These are phyloP conservation scores for Thermochaetoides thermophila DNA, from an alignment of 495 filamentous ascomycete species.

Conservation along the genomic window DNA sequence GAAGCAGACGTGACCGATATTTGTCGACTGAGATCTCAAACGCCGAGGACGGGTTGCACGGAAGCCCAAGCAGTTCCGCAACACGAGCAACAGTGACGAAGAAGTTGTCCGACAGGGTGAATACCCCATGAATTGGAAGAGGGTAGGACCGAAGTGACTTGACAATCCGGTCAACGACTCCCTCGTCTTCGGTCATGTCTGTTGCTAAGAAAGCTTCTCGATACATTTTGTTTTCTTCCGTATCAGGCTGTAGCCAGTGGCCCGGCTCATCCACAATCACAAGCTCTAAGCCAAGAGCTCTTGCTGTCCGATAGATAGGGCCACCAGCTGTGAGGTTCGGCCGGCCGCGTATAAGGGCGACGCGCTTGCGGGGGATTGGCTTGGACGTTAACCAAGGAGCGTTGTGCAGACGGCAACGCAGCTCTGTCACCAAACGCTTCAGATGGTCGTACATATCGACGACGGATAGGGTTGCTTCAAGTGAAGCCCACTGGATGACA, in stretches of 20 bases:
- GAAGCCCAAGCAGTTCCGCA: constrained; percentile 20
- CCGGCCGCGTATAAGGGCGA: constrained; percentile 25
- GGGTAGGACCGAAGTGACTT: constrained; percentile 18
- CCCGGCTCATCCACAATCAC: constrained; percentile 32
- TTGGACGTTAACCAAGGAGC: constrained; percentile 14
- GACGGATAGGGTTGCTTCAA: constrained; percentile 5
- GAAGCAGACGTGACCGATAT: constrained; percentile 23
- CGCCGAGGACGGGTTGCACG: constrained; percentile 18
- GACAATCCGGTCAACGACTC: constrained; percentile 19
- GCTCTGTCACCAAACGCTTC: constrained; percentile 6
- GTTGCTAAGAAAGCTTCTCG: constrained; percentile 23
- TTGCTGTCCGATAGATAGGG: constrained; percentile 24
- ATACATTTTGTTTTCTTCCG: constrained; percentile 17
- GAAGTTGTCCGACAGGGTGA: constrained; percentile 26
- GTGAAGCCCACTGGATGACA: constrained; percentile 14
- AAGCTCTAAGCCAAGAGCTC: constrained; percentile 28
- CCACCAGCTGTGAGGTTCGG: constrained; percentile 23
- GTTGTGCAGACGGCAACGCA: constrained; percentile 9
- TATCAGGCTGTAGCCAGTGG: constrained; percentile 30
- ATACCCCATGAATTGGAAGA: constrained; percentile 23
- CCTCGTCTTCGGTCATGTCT: constrained; percentile 20
- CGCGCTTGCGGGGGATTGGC: constrained; percentile 15
- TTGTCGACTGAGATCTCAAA: constrained; percentile 31
- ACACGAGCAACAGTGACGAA: constrained; percentile 22
- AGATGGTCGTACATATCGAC: constrained; percentile 5